Conservation (phyloP, 2,329 filamentous ascomycete genomes). For the Ramichloridium luteum region DNA sequence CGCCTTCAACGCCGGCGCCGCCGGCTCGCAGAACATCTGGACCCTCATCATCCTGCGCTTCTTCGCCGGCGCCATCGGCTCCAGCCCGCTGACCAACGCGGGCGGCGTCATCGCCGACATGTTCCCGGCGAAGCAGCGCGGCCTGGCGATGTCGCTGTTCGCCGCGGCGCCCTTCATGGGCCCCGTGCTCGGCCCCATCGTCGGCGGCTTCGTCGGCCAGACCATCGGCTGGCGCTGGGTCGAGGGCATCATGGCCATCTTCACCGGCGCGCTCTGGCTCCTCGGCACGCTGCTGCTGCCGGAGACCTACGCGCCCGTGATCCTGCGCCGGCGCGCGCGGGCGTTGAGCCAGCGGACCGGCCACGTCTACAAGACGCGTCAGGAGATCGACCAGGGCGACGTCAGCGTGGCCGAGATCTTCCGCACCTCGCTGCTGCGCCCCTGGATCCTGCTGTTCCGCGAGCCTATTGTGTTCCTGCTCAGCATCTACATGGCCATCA, state of each 20-base stretch:
- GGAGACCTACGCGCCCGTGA: slow-evolving; percentile 48
- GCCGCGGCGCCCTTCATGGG: slow-evolving; percentile 56
- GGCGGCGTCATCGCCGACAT: slow-evolving; percentile 38
- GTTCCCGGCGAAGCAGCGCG: slow-evolving; percentile 30
- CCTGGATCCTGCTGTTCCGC: slow-evolving; percentile 49
- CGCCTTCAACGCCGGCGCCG: slow-evolving; percentile 31
- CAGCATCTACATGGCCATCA: slow-evolving; percentile 36
- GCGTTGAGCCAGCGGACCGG: slow-evolving; percentile 40
- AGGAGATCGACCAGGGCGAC: slow-evolving; percentile 28
- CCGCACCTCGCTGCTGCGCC: slow-evolving; percentile 46
- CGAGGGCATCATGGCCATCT: slow-evolving; percentile 49
- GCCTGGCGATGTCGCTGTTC: slow-evolving; percentile 49
- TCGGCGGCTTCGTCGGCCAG: slow-evolving; percentile 53
- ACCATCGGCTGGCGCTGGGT: slow-evolving; percentile 58
- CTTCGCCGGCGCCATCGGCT: slow-evolving; percentile 34
- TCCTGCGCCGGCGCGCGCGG: slow-evolving; percentile 42
- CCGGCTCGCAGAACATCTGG: slow-evolving; percentile 32
- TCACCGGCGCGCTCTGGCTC: slow-evolving; percentile 51
- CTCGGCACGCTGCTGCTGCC: slow-evolving; percentile 40
- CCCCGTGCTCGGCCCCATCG: slow-evolving; percentile 50
- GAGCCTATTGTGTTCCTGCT: slow-evolving; percentile 38
- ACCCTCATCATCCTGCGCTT: slow-evolving; percentile 35
- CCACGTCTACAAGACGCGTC: slow-evolving; percentile 43
- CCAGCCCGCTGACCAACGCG: slow-evolving; percentile 33
- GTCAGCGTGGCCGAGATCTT: slow-evolving; percentile 30